Evolutionary conservation across 1,284 basidiomycete genomes (phyloP).

Genomic region (Marasmius sp.): DNA sequence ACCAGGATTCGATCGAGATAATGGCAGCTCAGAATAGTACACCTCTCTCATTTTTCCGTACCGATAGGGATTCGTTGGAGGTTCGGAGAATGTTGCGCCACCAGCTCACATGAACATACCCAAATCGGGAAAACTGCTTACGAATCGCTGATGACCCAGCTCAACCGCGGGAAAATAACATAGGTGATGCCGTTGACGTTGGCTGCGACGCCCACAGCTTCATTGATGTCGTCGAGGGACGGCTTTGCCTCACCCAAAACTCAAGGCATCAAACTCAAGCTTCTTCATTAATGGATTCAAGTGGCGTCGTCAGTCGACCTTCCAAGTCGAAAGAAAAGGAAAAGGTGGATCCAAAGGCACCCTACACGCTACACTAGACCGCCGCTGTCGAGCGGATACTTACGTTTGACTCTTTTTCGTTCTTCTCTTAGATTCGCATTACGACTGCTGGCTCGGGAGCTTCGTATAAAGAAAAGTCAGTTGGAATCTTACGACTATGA

Average conservation of each 20-base stretch:
- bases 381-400: not conserved
- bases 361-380: not conserved
- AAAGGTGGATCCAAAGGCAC: not conserved
- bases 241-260: not conserved
- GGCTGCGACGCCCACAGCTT: not conserved
- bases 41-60: no score
- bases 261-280: not conserved
- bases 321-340: not conserved
- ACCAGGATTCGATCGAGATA: no score
- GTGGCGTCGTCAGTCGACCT: not conserved
- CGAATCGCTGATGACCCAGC: no score
- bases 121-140: no score
- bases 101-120: no score
- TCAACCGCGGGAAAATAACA: not conserved
- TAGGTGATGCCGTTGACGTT: no score
- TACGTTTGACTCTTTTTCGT: not conserved
- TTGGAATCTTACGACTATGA: not conserved
- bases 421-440: not conserved
- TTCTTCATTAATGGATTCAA: not conserved
- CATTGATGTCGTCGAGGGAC: not conserved
- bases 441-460: not conserved
- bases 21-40: no score
- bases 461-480: slow-evolving; percentile 10
- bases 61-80: no score
- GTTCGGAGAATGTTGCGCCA: no score